These are phyloP conservation scores for Zalerion maritima DNA, from an alignment of 495 filamentous ascomycete genomes.

Conservation along the genomic window DNA sequence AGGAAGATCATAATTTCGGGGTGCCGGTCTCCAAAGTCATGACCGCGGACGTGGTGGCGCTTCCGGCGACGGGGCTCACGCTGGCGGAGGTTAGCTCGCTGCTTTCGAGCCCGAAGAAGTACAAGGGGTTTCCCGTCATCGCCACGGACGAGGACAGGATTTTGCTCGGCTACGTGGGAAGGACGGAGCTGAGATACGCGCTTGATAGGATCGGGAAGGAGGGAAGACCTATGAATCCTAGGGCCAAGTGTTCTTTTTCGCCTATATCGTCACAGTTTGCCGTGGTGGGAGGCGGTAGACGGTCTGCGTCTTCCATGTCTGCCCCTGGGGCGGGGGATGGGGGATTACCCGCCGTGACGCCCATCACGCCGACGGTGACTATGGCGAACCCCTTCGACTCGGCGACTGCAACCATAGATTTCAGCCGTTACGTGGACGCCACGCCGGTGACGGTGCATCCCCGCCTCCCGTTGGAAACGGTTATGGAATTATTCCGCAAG, in stretches of 20 bases:
- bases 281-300: too few relatives aligned
- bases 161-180: conserved; percentile 84
- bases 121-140: conserved; percentile 90
- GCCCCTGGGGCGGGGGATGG: too few relatives aligned
- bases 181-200: conserved; percentile 88
- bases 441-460: conserved; percentile 88
- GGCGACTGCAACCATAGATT: conserved; percentile 55
- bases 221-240: conserved; percentile 46
- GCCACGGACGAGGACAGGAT: conserved; percentile 56
- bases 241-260: conserved; percentile 59
- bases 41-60: conserved; percentile 60
- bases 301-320: conserved; percentile 13
- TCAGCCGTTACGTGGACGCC: conserved; percentile 76
- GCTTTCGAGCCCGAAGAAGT: conserved; percentile 57
- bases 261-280: conserved; percentile 38
- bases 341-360: conserved; percentile 27
- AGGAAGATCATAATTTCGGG: conserved; percentile 95
- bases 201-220: conserved; percentile 70
- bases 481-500: conserved; percentile 98
- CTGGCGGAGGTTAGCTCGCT: conserved; percentile 60
- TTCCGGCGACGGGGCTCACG: conserved; percentile 62
- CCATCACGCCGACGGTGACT: conserved; percentile 47
- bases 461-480: conserved; percentile 82
- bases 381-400: conserved; percentile 28
- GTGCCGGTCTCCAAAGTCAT: conserved; percentile 89